Evolutionary conservation across 768 basidiomycete genomes (phyloP).

Genomic region (Terana coerulea): DNA sequence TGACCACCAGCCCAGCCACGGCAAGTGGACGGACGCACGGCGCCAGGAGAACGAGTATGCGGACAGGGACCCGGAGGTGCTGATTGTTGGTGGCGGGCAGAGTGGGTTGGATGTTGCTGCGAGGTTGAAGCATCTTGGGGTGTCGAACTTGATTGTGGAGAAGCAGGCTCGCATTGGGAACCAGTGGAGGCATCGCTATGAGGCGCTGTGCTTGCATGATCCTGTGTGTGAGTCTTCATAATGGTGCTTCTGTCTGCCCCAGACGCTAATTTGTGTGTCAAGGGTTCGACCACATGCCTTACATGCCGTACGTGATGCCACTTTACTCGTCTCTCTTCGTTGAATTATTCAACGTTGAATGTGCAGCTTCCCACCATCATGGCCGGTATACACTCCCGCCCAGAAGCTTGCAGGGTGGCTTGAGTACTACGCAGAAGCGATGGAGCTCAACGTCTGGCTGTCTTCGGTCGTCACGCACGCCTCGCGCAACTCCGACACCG

Average conservation of each 20-base stretch:
- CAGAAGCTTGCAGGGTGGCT: conserved; percentile 66
- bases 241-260: conserved; percentile 6
- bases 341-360: neutral
- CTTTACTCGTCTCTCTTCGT: conserved; percentile 6
- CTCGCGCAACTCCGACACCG: conserved; percentile 16
- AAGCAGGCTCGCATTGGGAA: conserved; percentile 56
- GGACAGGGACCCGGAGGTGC: conserved; percentile 45
- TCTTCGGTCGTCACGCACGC: conserved; percentile 30
- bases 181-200: conserved; percentile 64
- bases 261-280: neutral
- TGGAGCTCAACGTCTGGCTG: conserved; percentile 69
- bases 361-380: conserved; percentile 1
- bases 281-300: conserved; percentile 48
- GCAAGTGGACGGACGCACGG: conserved; percentile 38
- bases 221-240: conserved; percentile 49
- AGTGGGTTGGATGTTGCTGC: conserved; percentile 54
- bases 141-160: conserved; percentile 59
- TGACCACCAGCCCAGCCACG: conserved; percentile 32
- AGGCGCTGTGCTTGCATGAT: conserved; percentile 63
- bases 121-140: conserved; percentile 48
- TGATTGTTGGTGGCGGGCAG: conserved; percentile 51
- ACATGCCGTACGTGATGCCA: conserved; percentile 56
- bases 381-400: conserved; percentile 35
- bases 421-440: conserved; percentile 53
- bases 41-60: conserved; percentile 34